phyloP scores from a whole-genome alignment of 495 filamentous ascomycete genomes.

The Neurospora sp. region DNA sequence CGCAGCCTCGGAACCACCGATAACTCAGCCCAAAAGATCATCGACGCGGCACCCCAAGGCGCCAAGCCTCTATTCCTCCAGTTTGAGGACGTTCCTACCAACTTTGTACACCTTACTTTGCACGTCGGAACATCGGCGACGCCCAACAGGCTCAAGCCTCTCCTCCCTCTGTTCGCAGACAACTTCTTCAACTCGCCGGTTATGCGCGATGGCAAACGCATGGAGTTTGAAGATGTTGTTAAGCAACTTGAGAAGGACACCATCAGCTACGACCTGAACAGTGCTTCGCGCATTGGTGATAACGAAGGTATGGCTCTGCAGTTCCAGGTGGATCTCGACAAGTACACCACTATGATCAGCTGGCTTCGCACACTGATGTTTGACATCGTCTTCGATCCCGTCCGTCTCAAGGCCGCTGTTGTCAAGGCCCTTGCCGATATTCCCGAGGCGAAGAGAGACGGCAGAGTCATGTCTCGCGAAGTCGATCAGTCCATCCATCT shows the following conservation, averaged over 20 bases:
- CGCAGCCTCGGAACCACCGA: conserved; percentile 52
- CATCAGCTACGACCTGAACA: conserved; percentile 64
- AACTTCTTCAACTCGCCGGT: conserved; percentile 94
- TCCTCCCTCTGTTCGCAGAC: conserved; percentile 73
- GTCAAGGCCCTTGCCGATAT: conserved; percentile 83
- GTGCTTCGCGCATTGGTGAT: conserved; percentile 57
- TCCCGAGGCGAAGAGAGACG: conserved; percentile 83
- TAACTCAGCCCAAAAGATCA: conserved; percentile 62
- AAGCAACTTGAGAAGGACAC: conserved; percentile 85
- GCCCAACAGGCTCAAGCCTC: conserved; percentile 63
- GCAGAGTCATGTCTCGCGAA: conserved; percentile 64
- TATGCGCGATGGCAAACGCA: conserved; percentile 57
- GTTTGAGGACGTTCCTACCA: conserved; percentile 84
- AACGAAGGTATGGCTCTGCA: conserved; percentile 69
- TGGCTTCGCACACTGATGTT: conserved; percentile 85
- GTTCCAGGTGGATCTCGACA: conserved; percentile 79
- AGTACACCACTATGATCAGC: conserved; percentile 70
- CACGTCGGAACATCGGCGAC: conserved; percentile 67
- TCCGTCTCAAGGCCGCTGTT: conserved; percentile 71
- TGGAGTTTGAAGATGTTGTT: conserved; percentile 88
- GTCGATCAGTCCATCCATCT: conserved; percentile 75
- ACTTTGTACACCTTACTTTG: conserved; percentile 75
- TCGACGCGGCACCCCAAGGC: conserved; percentile 56
- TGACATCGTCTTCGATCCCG: conserved; percentile 75
- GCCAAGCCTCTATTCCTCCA: conserved; percentile 77